Base-by-base conservation (phyloP, 2,329 filamentous ascomycete genomes). In the Ceratocystis cubensis region DNA sequence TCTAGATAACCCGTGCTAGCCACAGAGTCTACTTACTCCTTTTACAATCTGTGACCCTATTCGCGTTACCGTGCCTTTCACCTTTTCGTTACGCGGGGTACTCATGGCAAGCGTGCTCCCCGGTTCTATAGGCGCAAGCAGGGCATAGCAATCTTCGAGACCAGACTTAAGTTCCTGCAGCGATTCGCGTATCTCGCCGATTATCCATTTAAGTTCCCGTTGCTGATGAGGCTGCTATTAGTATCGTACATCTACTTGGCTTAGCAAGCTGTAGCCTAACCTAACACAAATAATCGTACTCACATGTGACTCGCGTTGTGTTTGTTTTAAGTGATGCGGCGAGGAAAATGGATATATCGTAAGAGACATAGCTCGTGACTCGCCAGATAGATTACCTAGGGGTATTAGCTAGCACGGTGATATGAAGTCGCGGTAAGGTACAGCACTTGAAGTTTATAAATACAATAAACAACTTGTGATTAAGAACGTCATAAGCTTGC, bases 21-120 rank as follows among this genome's bases (percentile, higher is more conserved):
- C 37, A 41, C 37, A 25, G 3, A 59, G 46, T 37, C 3, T 5
- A 81, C 86, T 71, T 80, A 92, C 89, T 70, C 91, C 93, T 75
- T 96, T 96, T 69, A 96, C 88, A 70, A 99, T 88, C 64, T 88
- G 85, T n/a, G 90, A 90, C 48, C 94, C 94, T 45, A 96, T 85
- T 65, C 94, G 85, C 0, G 93, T 97, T 68, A 97, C 84, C 71
- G 91, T 89, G 20, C 94, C 94, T 75, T 99, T 99, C 69, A 97
- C 86, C 70, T 84, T 85, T 78, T 99, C 94, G 66, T 90, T 93
- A 66, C 92, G 84, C 66, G 88, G 83, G 15, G 92, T 95, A 69
- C 89, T 94, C 70, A 99, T 82, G 37, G 94, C 92, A 33, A 99
- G 84, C 0, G 93, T 99, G 71, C 87, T 92, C 7, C 91, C 91